Percentiles rank a stretch among this genome's conserved stretches.
These are phyloP conservation scores for Dryas drummondii DNA, from an alignment of 306 rosid genomes.

Conservation along the genomic window DNA sequence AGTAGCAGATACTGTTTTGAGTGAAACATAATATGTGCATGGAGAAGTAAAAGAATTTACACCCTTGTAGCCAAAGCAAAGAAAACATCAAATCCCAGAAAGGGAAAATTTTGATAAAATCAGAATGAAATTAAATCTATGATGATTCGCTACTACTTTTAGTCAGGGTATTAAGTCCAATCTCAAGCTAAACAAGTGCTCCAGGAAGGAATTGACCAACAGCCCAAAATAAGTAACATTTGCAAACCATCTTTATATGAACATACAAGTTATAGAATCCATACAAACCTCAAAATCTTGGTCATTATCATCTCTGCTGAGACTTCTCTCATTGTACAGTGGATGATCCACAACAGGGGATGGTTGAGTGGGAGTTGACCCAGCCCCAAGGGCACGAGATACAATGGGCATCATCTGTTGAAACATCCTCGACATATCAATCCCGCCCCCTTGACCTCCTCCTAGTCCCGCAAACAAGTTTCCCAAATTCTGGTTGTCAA, in stretches of 20 bases:
- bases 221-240: neutral
- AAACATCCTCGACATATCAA: constrained; percentile 81
- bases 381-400: constrained; percentile 68
- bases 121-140: neutral
- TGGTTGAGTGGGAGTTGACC: constrained; percentile 42
- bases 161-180: neutral
- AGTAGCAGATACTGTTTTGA: neutral
- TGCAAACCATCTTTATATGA: neutral
- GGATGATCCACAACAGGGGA: constrained; percentile 42
- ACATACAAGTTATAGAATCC: constrained; percentile 2
- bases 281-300: constrained; percentile 63
- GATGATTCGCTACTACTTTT: no score
- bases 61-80: neutral
- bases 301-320: constrained; percentile 35
- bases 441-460: constrained; percentile 74
- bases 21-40: neutral
- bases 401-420: constrained; percentile 99
- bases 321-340: constrained; percentile 30
- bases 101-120: neutral
- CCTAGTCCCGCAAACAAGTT: constrained; percentile 69
- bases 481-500: constrained; percentile 70
- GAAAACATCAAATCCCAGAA: neutral
- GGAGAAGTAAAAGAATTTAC: neutral
- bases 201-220: neutral
- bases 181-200: neutral